Percentiles rank a stretch among this genome's conserved stretches.
These are phyloP conservation scores for Cyanidium caldarium DNA, from an alignment of 23 red algal species.

Conservation along the genomic window DNA sequence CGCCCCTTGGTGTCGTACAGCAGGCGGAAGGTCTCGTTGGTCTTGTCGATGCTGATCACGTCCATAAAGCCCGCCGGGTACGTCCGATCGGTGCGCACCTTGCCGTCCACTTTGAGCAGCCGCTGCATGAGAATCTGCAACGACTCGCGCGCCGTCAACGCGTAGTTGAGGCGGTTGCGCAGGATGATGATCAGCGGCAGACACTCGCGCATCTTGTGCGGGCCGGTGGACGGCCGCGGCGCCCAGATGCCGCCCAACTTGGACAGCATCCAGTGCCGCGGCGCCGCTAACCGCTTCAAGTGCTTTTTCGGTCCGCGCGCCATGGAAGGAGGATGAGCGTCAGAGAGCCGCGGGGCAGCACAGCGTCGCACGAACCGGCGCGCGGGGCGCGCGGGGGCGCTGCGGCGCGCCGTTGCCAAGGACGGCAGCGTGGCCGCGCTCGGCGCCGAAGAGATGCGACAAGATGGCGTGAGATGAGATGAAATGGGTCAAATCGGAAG, in stretches of 20 bases:
- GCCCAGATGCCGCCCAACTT: slow-evolving; percentile 96
- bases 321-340: neutral
- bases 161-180: slow-evolving; percentile 95
- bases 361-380: too few relatives aligned
- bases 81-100: slow-evolving; percentile 90
- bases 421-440: too few relatives aligned
- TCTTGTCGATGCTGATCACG: slow-evolving; percentile 74
- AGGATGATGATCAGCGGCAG: slow-evolving; percentile 90
- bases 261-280: slow-evolving; percentile 93
- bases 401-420: too few relatives aligned
- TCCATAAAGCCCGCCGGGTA: slow-evolving; percentile 99
- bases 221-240: slow-evolving; percentile 73
- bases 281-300: slow-evolving; percentile 95
- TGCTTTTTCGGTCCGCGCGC: slow-evolving; percentile 93
- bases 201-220: slow-evolving; percentile 90
- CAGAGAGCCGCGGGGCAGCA: neutral
- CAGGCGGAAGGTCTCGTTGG: slow-evolving; percentile 90
- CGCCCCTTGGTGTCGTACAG: slow-evolving; percentile 93
- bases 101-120: slow-evolving; percentile 92
- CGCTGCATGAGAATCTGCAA: slow-evolving; percentile 90
- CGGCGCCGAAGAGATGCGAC: too few relatives aligned
- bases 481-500: too few relatives aligned
- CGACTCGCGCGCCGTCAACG: slow-evolving; percentile 74
- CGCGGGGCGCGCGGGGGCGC: too few relatives aligned
- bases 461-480: too few relatives aligned